phyloP scores from a whole-genome alignment of 192 early-diverging fungal genomes.

The Backusella parvicylindrica region DNA sequence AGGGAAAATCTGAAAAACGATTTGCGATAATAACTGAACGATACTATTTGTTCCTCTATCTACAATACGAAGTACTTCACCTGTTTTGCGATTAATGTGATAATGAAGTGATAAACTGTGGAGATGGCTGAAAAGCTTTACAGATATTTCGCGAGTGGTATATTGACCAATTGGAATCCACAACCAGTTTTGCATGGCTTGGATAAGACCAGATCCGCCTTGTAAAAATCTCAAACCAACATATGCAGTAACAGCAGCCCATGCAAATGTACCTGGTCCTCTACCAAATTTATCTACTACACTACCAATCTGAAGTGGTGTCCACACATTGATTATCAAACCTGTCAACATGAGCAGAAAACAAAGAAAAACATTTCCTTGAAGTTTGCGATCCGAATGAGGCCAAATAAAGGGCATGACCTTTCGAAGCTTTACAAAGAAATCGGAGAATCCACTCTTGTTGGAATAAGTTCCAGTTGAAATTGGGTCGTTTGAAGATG shows the following conservation, averaged over 20 bases:
- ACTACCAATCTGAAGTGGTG: constrained; percentile 78
- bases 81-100: constrained; percentile 92
- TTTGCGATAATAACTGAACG: constrained; percentile 70
- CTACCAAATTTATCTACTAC: constrained; percentile 56
- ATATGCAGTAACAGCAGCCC: constrained; percentile 56
- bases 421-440: constrained; percentile 50
- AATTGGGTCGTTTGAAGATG: constrained; percentile 14
- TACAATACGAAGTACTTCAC: constrained; percentile 89
- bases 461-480: constrained; percentile 18
- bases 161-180: constrained; percentile 95
- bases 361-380: constrained; percentile 68
- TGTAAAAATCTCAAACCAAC: constrained; percentile 68
- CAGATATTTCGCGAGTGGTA: constrained; percentile 87
- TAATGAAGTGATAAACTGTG: constrained; percentile 85
- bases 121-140: constrained; percentile 85
- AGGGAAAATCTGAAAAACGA: constrained; percentile 90
- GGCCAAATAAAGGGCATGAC: constrained; percentile 88
- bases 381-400: constrained; percentile 48
- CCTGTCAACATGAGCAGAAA: constrained; percentile 63
- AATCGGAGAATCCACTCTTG: constrained; percentile 26
- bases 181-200: constrained; percentile 70
- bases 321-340: constrained; percentile 77
- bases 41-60: constrained; percentile 74
- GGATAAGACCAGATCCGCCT: constrained; percentile 66
- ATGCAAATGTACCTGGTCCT: constrained; percentile 23